Conservation (phyloP, 495 filamentous ascomycete species). For the Xylaria cubensis region DNA sequence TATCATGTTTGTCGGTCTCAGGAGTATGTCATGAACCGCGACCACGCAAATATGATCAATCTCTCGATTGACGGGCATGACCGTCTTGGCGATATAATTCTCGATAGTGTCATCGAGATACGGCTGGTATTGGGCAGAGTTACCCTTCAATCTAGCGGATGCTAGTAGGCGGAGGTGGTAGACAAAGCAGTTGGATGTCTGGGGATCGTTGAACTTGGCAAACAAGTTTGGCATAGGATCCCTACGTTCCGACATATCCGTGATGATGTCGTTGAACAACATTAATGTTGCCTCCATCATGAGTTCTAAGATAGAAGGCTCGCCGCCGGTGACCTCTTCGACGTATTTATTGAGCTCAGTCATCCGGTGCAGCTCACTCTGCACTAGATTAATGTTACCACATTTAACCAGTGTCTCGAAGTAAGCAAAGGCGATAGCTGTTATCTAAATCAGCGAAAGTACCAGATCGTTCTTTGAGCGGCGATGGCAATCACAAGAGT, state of each 20-base stretch:
- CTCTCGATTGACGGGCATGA: constrained; percentile 79
- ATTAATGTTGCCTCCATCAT: constrained; percentile 77
- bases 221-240: constrained; percentile 67
- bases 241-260: constrained; percentile 58
- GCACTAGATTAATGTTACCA: constrained; percentile 67
- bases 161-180: constrained; percentile 76
- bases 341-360: constrained; percentile 73
- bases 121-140: constrained; percentile 68
- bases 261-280: constrained; percentile 65
- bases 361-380: constrained; percentile 73
- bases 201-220: constrained; percentile 76
- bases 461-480: not conserved
- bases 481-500: not conserved
- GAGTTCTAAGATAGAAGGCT: constrained; percentile 75
- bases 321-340: constrained; percentile 68
- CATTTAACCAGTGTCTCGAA: constrained; percentile 80
- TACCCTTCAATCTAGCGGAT: constrained; percentile 82
- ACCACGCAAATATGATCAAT: constrained; percentile 88
- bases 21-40: constrained; percentile 76
- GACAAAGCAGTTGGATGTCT: constrained; percentile 73
- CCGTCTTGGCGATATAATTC: constrained; percentile 70
- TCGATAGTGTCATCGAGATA: constrained; percentile 71
- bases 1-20: constrained; percentile 78
- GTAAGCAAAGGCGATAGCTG: constrained; percentile 91
- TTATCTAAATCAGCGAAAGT: constrained; percentile 2